A percentile compares a stretch with the other conserved stretches of the same genome.
phyloP scores from a whole-genome alignment of 768 basidiomycete genomes.

The Lactarius quietus region DNA sequence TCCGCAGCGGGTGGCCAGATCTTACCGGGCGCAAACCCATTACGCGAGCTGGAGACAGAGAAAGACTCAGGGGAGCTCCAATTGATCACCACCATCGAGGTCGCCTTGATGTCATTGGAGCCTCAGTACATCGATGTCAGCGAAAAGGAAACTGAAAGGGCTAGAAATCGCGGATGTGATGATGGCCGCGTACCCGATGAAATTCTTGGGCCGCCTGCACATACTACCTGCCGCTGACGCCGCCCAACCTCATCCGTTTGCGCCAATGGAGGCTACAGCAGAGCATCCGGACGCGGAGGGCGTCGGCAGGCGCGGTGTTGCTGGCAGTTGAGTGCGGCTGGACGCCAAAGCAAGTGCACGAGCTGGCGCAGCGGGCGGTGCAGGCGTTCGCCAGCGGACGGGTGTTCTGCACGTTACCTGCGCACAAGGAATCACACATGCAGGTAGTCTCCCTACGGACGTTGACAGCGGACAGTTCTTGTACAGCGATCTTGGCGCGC shows the following conservation, averaged over 20 bases:
- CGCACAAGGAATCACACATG: constrained; percentile 23
- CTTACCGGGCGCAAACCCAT: constrained; percentile 83
- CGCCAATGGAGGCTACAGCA: constrained; percentile 27
- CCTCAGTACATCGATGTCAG: constrained; percentile 73
- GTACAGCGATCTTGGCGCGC: constrained; percentile 45
- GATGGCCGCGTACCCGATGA: constrained; percentile 74
- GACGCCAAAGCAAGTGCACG: constrained; percentile 68
- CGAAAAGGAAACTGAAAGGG: constrained; percentile 90
- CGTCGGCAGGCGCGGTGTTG: constrained; percentile 23
- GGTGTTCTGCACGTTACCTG: constrained; percentile 22
- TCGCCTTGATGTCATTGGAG: constrained; percentile 70
- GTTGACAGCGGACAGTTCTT: constrained; percentile 10
- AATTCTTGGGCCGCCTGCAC: constrained; percentile 63
- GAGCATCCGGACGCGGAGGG: constrained; percentile 38
- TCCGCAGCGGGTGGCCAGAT: too few relatives aligned
- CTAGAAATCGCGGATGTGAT: constrained; percentile 87
- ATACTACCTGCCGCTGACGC: constrained; percentile 20
- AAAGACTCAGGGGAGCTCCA: constrained; percentile 48
- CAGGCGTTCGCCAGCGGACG: constrained; percentile 63
- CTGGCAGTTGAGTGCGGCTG: constrained; percentile 33
- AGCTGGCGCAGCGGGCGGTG: constrained; percentile 68
- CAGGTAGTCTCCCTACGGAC: too few relatives aligned
- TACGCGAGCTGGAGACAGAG: constrained; percentile 68
- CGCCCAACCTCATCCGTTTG: background rate
- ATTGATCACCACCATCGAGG: constrained; percentile 49